Evolutionary conservation across 345 rosid genomes (phyloP), one percentile per base, ranked within the genome.

Genomic region (Orychophragmus violaceus): DNA sequence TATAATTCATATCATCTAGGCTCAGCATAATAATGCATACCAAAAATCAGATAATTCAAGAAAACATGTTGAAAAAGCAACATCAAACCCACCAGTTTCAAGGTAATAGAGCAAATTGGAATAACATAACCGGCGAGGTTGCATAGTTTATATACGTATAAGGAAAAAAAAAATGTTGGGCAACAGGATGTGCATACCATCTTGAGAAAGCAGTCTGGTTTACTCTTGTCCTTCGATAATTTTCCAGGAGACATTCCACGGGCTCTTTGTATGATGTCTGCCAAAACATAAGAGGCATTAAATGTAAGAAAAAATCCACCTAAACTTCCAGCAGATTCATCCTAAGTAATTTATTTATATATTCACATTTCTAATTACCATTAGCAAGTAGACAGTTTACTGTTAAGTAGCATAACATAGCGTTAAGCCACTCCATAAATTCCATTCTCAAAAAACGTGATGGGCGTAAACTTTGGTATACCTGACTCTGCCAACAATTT

Each of bases 131-230:
- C 19, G 27, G 59, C 4, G 5, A 62, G 29, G 28, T 44, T 32
- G 28, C 11, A 24, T 37, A 51, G 36, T 45, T 13, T 11, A 46
- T 46, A 46, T 10, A 21, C 14, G 23, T 29, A 59, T 5, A 29
- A 14, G 17, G 24, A 52, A 14, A n/a, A 68, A 4, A 14, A 5
- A 8, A 61, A 14, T 21, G 57, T 23, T 17, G 58, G 39, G 39
- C 19, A 44, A 48, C 37, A 36, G 6, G 39, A 66, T 65, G 42
- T 12, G 48, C 32, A 56, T 82, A 93, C 99, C 99, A 93, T 85
- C 81, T 78, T 84, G 44, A 94, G 90, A 82, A 88, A 90, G 80
- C 96, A 78, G 66, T 82, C 86, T 36, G 96, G 90, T 75, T 76
- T 80, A 59, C 52, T 76, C 77, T 74, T 81, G 58, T 74, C 78